phyloP scores from a whole-genome alignment of 352 stramenopile genomes.

The Globisporangium rhizosaccharum region DNA sequence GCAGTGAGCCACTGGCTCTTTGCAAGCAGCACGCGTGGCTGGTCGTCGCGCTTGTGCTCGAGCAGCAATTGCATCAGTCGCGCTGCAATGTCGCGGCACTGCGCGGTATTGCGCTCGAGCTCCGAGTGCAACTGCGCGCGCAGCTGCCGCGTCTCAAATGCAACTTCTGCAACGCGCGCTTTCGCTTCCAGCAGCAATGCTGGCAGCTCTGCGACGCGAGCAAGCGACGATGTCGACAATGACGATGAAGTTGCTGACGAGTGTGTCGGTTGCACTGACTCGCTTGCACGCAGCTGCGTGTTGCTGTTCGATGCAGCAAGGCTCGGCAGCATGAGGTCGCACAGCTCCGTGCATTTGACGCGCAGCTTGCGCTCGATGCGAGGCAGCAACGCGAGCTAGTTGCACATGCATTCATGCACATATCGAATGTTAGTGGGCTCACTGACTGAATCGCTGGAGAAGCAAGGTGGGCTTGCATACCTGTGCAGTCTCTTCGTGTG shows the following conservation, averaged over 20 bases:
- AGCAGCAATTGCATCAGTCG: conserved; percentile 17
- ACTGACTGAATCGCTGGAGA: neutral
- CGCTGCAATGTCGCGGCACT: conserved; percentile 20
- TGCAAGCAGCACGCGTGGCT: conserved; percentile 20
- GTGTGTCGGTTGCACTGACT: neutral
- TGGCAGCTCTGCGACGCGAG: conserved; percentile 25
- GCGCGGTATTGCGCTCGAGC: conserved; percentile 17
- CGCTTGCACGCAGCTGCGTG: too few relatives aligned
- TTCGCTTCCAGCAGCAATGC: conserved; percentile 28
- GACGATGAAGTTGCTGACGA: neutral
- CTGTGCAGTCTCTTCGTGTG: conserved; percentile 19
- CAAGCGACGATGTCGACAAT: conserved; percentile 7
- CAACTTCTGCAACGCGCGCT: conserved; percentile 14
- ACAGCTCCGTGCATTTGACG: conserved; percentile 24
- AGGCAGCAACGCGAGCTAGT: conserved; percentile 23
- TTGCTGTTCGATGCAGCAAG: neutral
- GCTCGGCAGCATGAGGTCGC: conserved; percentile 25
- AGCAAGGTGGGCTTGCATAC: conserved; percentile 9
- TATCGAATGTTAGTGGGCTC: neutral
- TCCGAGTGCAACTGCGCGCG: conserved; percentile 12
- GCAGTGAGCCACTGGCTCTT: conserved; percentile 28
- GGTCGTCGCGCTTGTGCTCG: conserved; percentile 29
- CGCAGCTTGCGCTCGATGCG: conserved; percentile 25
- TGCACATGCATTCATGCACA: neutral
- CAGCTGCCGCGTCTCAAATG: conserved; percentile 5